Base-by-base conservation (phyloP, 202 grass and related monocot species). In the Tripidium arundinaceum region DNA sequence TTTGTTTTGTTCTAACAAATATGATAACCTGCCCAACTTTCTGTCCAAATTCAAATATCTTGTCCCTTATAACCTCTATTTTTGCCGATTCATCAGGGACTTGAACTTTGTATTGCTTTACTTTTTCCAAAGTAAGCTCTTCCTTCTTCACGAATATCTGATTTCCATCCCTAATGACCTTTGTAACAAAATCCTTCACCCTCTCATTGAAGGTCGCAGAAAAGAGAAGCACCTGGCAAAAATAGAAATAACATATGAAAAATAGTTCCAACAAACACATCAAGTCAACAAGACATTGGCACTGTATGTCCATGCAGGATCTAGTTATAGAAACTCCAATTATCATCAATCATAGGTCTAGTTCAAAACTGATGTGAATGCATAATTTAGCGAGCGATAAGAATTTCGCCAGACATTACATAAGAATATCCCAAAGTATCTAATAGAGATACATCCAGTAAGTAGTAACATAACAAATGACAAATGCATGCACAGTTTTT, bases 131-230 rank as follows among this genome's bases (percentile, higher is more conserved):
- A 46, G 95, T 93, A 60, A 98, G 90, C 8, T 95, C 92, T 87
- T 98, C 95, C 84, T 89, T 98, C 81, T 89, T 95, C 73, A 98
- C 95, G 64, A 93, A 98, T 84, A 98, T 98, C 78, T 98, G 92
- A 74, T 98, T 98, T 70, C 90, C 92, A 69, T 90, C 79, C 70
- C 72, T 91, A 54, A 95, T 86, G 13, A 93, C 92, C 62, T 19
- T 89, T 75, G 92, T 91, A 77, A 98, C 96, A 93, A 98, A 98
- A 70, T 87, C 84, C 86, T 98, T 98, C 46, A 98, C 96, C 58
- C 74, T 85, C 66, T 98, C 96, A 70, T 95, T 89, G 60, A 98
- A 98, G 33, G 96, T 95, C 7, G 96, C 96, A 82, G 96, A 98
- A 81, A 98, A 98, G 24, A 98, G 88, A 88, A 98, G 90, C 54